Evolutionary conservation across 345 rosid species (phyloP).

Genomic region (Populus nigra): DNA sequence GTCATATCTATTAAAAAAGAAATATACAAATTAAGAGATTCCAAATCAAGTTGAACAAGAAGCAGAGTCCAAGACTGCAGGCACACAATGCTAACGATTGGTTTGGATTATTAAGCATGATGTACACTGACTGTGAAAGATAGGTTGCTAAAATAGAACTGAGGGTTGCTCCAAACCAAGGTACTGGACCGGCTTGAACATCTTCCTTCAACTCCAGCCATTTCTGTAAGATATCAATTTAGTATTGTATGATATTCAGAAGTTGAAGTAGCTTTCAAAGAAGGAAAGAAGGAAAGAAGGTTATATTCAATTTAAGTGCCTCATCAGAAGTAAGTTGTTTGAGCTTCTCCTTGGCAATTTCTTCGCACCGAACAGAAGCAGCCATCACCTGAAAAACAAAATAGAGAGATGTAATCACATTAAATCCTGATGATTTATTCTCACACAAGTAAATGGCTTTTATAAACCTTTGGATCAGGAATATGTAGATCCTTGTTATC

Average conservation of each 20-base stretch:
- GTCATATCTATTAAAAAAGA: constrained; percentile 47
- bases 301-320: constrained; percentile 12
- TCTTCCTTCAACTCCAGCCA: constrained; percentile 33
- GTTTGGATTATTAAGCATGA: too few relatives aligned
- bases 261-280: neutral
- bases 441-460: neutral
- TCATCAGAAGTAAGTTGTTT: constrained; percentile 18
- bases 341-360: constrained; percentile 36
- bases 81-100: neutral
- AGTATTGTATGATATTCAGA: neutral
- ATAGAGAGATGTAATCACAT: neutral
- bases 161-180: constrained; percentile 33
- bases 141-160: constrained; percentile 24
- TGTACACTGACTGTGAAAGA: constrained; percentile 27
- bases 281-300: neutral
- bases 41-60: neutral
- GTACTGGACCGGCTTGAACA: constrained; percentile 32
- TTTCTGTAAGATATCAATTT: constrained; percentile 12
- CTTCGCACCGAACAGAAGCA: constrained; percentile 39
- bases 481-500: constrained; percentile 38
- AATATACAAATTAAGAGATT: neutral
- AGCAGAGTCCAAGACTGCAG: neutral
- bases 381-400: constrained; percentile 36
- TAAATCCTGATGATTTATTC: neutral
- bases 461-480: constrained; percentile 33